These are phyloP conservation scores for Niebla homalea DNA, from an alignment of 495 filamentous ascomycete genomes.

Conservation along the genomic window DNA sequence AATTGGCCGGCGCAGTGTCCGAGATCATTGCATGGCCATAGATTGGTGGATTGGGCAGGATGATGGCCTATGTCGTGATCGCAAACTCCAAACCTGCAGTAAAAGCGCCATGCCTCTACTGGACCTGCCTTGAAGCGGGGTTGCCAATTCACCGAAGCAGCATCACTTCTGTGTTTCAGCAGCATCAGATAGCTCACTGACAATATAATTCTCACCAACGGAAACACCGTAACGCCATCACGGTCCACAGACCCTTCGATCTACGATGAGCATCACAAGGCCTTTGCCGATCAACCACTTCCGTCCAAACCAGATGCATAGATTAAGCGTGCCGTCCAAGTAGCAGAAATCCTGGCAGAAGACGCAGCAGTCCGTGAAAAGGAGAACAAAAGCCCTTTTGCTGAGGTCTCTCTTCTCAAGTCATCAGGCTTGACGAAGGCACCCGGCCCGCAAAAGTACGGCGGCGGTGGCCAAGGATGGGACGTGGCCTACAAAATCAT, in stretches of 20 bases:
- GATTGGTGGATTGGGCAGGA: too few species aligned
- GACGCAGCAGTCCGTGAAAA: conserved; percentile 41
- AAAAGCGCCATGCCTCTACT: too few species aligned
- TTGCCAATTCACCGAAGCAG: too few species aligned
- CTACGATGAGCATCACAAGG: conserved; percentile 33
- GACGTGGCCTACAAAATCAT: conserved; percentile 41
- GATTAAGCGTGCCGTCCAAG: conserved; percentile 38
- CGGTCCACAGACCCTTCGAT: conserved; percentile 36
- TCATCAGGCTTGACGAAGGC: conserved; percentile 41
- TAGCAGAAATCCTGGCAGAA: conserved; percentile 36
- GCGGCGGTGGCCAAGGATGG: conserved; percentile 46
- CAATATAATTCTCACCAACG: neutral
- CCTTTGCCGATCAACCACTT: conserved; percentile 26
- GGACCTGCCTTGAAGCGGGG: too few species aligned
- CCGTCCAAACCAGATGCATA: conserved; percentile 34
- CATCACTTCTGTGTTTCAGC: neutral
- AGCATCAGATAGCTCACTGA: neutral
- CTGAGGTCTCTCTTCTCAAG: conserved; percentile 44
- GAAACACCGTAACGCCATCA: conserved; percentile 6
- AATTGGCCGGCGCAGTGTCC: too few species aligned
- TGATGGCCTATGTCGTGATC: too few species aligned
- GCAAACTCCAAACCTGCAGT: too few species aligned
- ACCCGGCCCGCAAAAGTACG: conserved; percentile 39
- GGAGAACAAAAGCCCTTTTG: conserved; percentile 41
- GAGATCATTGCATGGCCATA: too few species aligned